A percentile compares a stretch with the other conserved stretches of the same genome.
These are phyloP conservation scores for Astrephomene gubernaculifera DNA, from an alignment of 139 green algal genomes.

Conservation along the genomic window DNA sequence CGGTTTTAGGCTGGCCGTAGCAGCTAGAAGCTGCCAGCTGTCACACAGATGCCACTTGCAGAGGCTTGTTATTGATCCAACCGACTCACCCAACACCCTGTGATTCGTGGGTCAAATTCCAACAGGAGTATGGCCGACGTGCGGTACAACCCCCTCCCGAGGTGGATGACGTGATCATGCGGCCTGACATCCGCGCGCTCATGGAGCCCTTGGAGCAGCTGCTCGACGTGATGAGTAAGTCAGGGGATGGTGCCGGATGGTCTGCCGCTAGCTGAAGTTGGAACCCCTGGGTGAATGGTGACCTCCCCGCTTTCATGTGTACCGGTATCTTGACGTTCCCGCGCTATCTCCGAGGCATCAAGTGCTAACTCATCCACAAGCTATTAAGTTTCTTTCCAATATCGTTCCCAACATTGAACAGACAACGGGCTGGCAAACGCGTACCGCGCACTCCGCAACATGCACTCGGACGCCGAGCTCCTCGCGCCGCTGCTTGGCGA, in stretches of 20 bases:
- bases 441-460: conserved; percentile 1
- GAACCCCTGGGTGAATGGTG: not conserved
- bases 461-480: not conserved
- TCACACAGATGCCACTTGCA: not conserved
- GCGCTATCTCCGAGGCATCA: not conserved
- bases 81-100: too few species aligned
- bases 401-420: not conserved
- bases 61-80: not conserved
- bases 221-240: conserved; percentile 22
- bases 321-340: not conserved
- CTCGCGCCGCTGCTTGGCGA: conserved; percentile 37
- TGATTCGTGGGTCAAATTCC: not conserved
- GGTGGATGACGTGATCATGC: conserved; percentile 14
- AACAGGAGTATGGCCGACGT: conserved; percentile 8
- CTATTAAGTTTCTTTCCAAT: too few species aligned
- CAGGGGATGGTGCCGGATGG: not conserved
- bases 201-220: conserved; percentile 27
- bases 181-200: not conserved
- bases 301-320: too few species aligned
- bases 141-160: not conserved
- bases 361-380: not conserved
- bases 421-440: not conserved
- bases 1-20: not conserved
- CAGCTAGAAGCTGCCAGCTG: not conserved
- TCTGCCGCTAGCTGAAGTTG: not conserved